Base-by-base conservation (phyloP, 2,329 filamentous ascomycete species). In the Penicillium griseofulvum region DNA sequence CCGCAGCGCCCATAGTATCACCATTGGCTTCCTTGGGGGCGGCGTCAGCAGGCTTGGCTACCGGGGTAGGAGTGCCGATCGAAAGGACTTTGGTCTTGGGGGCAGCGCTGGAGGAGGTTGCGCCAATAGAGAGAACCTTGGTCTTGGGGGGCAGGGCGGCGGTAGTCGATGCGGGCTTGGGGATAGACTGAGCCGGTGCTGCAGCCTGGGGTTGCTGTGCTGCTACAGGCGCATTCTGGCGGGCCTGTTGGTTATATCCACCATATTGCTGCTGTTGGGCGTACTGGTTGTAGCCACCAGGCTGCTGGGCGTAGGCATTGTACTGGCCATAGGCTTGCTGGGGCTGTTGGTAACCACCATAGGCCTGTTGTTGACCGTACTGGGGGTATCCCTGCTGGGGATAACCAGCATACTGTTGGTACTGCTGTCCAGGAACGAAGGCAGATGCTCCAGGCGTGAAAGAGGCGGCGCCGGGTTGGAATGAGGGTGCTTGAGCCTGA, bases 61-160 rank as follows among this genome's bases (percentile, higher is more conserved):
- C 61, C 14, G 71, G 60, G 10, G 71, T 63, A 16, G 76, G 70
- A 17, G 78, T 81, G 42, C 89, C 88, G 53, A 96, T 87, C 43
- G 88, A 88, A 28, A 92, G 80, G n/a, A 93, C 88, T 74, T 92
- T 92, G 33, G 87, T 80, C 70, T 86, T 86, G 29, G 83, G 80
- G 12, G 80, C 71, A 36, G 76, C 64, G 22, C 72, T 52, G 19
- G 69, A 68, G 48, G 60, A 68, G 26, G 78, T 73, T 41, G 83
- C 82, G 34, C 83, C 81, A 46, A 87, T 82, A 17, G 83, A 84
- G 31, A 87, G 73, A 4, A 85, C 83, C 73, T 86, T 87, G 41
- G 83, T 76, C 70, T 81, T 82, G 12, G 82, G 80, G 12, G 82
- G 80, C 5, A 76, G 72, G 48, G 76, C 68, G 48, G 76, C 68